Base-by-base conservation (phyloP, 805 yeast genomes). In the Schwanniomyces pseudopolymorphus region DNA sequence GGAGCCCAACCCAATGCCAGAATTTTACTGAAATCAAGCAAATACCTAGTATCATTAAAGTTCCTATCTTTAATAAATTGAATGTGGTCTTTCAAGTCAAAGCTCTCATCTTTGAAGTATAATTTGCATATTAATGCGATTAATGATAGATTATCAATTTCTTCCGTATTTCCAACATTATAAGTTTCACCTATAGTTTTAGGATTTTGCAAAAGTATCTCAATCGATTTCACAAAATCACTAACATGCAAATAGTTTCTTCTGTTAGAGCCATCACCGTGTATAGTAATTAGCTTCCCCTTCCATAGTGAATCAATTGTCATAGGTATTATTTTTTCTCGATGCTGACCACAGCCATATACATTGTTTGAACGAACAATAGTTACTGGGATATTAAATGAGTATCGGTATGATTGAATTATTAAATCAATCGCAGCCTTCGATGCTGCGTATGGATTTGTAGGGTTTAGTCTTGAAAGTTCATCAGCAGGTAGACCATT, bases 381-480 rank as follows among this genome's bases (percentile, higher is more conserved):
- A 5, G 67, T 57, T 3, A 69, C 58, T 0, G 79, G 79, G n/a
- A 78, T 36, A 2, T 63, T 59, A 52, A 59, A 79, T 25, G 79
- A 70, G 45, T 63, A 65, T 33, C 56, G 51, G 49, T 80, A 80
- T 0, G 83, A 72, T 22, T 64, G 54, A 2, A 75, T 68, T 3
- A 80, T 67, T 58, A 80, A 54, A 44, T 80, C 85, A 4, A 75
- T 65, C 4, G 81, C 68, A 0, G 83, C 84, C 53, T 80, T 80
- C 10, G 82, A 65, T 0, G 84, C 83, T 4, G 84, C 67, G 48
- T 80, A 80, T 3, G 84, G 84, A 49, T 78, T 79, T 0, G 84
- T 74, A 1, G 85, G 85, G 10, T 61, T 56, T n/a, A 80, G 54
- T 0, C 52, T 50, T 5, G 71, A 59, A 0, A 54, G 27, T 53